Evolutionary conservation across 306 rosid genomes (phyloP).

Genomic region (Leucaena leucocephala): DNA sequence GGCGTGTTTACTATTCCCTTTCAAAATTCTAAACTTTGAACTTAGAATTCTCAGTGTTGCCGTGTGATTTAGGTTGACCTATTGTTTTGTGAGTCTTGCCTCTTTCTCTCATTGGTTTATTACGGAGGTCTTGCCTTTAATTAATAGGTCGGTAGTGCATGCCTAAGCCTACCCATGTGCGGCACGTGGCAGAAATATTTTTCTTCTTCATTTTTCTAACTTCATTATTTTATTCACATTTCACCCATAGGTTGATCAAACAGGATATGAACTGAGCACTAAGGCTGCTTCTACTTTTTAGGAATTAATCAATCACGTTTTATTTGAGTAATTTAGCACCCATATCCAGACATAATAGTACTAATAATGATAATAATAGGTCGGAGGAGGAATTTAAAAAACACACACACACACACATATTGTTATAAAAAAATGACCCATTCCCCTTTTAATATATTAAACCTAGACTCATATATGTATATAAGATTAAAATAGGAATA

Average conservation of each 20-base stretch:
- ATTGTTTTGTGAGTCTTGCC: not conserved
- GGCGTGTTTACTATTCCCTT: not conserved
- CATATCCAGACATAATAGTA: not conserved
- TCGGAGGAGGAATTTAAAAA: too few species aligned
- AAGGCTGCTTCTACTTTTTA: not conserved
- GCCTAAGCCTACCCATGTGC: not conserved
- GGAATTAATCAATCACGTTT: not conserved
- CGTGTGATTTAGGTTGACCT: conserved; percentile 3
- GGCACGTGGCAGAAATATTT: not conserved
- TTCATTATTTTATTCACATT: not conserved
- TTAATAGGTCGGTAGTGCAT: conserved; percentile 11
- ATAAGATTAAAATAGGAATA: too few species aligned
- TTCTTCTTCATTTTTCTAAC: not conserved
- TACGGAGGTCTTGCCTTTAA: not conserved
- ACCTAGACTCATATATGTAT: too few species aligned
- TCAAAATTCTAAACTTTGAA: conserved; percentile 9
- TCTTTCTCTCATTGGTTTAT: not conserved
- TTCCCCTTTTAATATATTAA: too few species aligned
- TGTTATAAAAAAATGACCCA: too few species aligned
- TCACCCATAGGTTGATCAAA: not conserved
- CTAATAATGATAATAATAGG: too few species aligned
- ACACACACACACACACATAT: too few species aligned
- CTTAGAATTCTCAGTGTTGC: not conserved
- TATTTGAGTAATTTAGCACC: not conserved
- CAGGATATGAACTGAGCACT: not conserved